These are phyloP conservation scores for Pseudopyrenochaeta lycopersici DNA, from an alignment of 2,329 filamentous ascomycete genomes.

Conservation along the genomic window DNA sequence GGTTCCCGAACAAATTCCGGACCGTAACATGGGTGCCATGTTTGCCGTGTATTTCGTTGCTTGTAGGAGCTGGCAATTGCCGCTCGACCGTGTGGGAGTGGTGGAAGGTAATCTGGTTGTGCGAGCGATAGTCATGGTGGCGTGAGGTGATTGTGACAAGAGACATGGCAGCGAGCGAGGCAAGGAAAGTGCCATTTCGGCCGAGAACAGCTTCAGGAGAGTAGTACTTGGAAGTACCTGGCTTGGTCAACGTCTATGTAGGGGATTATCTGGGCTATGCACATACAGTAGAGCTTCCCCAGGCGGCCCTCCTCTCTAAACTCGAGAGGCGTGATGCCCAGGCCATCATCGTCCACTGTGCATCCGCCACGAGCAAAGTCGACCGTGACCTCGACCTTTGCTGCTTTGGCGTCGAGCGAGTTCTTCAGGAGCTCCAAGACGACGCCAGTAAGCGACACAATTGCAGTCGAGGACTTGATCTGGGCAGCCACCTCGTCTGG, in stretches of 20 bases:
- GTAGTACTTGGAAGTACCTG: constrained; percentile 80
- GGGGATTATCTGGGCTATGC: constrained; percentile 1
- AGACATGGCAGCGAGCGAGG: constrained; percentile 78
- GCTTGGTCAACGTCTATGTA: constrained; percentile 13
- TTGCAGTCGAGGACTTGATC: constrained; percentile 83
- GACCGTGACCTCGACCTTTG: constrained; percentile 72
- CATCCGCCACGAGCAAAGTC: constrained; percentile 82
- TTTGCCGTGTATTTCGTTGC: constrained; percentile 63
- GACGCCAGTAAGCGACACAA: constrained; percentile 77
- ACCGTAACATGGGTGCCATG: constrained; percentile 82
- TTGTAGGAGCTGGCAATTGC: constrained; percentile 66
- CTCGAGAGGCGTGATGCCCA: constrained; percentile 77
- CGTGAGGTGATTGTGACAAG: constrained; percentile 80
- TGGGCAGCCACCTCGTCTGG: constrained; percentile 76
- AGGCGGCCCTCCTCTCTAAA: constrained; percentile 77
- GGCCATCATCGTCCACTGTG: constrained; percentile 83
- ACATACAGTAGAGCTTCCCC: constrained; percentile 74
- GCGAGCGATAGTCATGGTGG: constrained; percentile 66
- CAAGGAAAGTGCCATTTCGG: constrained; percentile 76
- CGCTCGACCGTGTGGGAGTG: constrained; percentile 72
- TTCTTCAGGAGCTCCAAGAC: constrained; percentile 80
- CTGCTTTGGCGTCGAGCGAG: constrained; percentile 80
- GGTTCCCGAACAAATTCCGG: constrained; percentile 84
- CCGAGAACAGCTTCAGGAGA: constrained; percentile 65
- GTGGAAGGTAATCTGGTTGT: constrained; percentile 74